Evolutionary conservation across 495 filamentous ascomycete species (phyloP), one percentile per base, ranked within the genome.

Genomic region (Filosporella fistucella): DNA sequence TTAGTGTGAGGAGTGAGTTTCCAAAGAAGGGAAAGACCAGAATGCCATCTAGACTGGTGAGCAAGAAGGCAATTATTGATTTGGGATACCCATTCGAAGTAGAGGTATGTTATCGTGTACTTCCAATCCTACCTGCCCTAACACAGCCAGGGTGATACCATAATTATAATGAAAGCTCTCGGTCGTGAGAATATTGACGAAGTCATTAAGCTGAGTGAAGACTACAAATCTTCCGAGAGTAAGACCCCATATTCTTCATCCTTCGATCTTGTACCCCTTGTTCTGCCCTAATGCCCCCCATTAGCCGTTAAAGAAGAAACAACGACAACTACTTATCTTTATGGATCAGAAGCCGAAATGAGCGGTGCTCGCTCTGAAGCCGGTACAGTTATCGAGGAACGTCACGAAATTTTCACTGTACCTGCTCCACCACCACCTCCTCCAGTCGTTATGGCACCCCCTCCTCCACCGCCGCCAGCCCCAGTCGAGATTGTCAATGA

Each of bases 101-200:
- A 71, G 89, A 95, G 70, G 88, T 91, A 68, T 35, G 73, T 62
- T 10, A 11, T 17, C 21, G n/a, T n/a, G n/a, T 42, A 17, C 24
- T 20, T 12, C 23, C 52, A 37, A 17, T 30, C 47, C 20, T 34
- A 22, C 20, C 23, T 8, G 24, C 24, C 4, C 13, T 35, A 51
- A 54, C 43, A 23, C 1, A 6, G 8, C 14, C 38, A 94, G 86
- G 88, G 82, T 30, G 81, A 85, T 39, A 79, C 79, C 40, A 77
- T 91, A 58, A 75, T 95, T 49, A 82, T 96, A 14, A 78, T 81
- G 56, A 80, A 83, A 52, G 90, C 90, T 2, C 74, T 96, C 18
- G 88, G 85, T 11, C 91, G 93, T 50, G 81, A 89, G 22, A 86
- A 94, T 52, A 96, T 96, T 56, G 89, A 95, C 58, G 84, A 91